A percentile compares a stretch with the other conserved stretches of the same genome.
These are phyloP conservation scores for Tolypocladium nubicola DNA, from an alignment of 2,329 filamentous ascomycete species.

Conservation along the genomic window DNA sequence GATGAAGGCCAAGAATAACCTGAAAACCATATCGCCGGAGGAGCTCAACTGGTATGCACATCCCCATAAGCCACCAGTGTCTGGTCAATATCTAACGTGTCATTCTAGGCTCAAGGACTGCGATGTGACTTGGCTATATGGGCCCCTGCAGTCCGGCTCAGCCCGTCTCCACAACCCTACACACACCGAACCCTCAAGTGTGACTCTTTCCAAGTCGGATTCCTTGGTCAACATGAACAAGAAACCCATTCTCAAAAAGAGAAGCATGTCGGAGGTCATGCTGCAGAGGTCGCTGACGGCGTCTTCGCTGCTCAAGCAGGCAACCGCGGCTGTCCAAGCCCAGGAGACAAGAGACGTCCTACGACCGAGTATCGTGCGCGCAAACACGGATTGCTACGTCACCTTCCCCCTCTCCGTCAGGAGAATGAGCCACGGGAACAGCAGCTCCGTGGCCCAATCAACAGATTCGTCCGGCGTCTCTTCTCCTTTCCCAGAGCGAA, in stretches of 20 bases:
- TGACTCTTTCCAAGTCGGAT: constrained; percentile 38
- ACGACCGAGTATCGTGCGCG: constrained; percentile 48
- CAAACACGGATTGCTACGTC: constrained; percentile 60
- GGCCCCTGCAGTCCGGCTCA: constrained; percentile 69
- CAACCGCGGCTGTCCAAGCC: constrained; percentile 74
- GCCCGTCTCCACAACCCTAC: constrained; percentile 38
- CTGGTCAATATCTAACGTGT: constrained; percentile 14
- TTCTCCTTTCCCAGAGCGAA: constrained; percentile 56
- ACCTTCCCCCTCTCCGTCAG: constrained; percentile 53
- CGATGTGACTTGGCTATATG: constrained; percentile 96
- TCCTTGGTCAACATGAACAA: constrained; percentile 59
- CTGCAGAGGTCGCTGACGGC: constrained; percentile 80
- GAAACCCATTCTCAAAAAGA: constrained; percentile 93
- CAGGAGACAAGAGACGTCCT: constrained; percentile 52
- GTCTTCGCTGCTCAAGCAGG: constrained; percentile 82
- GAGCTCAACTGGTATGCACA: constrained; percentile 72
- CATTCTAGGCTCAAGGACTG: constrained; percentile 81
- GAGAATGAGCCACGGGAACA: constrained; percentile 49
- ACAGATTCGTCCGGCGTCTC: constrained; percentile 58
- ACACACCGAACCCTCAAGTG: constrained; percentile 29
- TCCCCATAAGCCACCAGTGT: background rate
- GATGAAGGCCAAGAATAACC: constrained; percentile 82
- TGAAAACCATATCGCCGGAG: constrained; percentile 83
- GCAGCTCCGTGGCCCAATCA: constrained; percentile 52
- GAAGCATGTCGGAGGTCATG: constrained; percentile 93